A percentile compares a stretch with the other conserved stretches of the same genome.
phyloP scores from a whole-genome alignment of 2,329 filamentous ascomycete genomes.

The Fusarium devonianum region DNA sequence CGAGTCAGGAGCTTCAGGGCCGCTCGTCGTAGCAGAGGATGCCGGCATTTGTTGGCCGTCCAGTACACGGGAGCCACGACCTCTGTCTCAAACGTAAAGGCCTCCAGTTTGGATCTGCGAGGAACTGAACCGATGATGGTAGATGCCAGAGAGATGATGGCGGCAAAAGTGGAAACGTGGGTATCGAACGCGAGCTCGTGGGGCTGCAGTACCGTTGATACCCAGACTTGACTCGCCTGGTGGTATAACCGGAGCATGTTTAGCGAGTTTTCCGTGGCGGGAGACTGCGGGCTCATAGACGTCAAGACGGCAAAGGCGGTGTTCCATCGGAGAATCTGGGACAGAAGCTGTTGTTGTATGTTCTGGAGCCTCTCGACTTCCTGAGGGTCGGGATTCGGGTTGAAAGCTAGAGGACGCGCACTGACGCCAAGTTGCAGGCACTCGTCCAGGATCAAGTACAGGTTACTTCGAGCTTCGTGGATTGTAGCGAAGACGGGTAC shows the following conservation, averaged over 20 bases:
- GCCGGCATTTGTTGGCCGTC: constrained; percentile 50
- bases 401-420: constrained; percentile 39
- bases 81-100: constrained; percentile 54
- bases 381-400: constrained; percentile 35
- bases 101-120: constrained; percentile 18
- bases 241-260: constrained; percentile 50
- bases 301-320: constrained; percentile 43
- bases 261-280: constrained; percentile 18
- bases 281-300: constrained; percentile 34
- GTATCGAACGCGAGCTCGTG: constrained; percentile 47
- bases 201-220: constrained; percentile 42
- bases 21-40: constrained; percentile 50
- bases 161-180: constrained; percentile 46
- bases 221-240: constrained; percentile 46
- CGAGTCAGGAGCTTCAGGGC: constrained; percentile 48
- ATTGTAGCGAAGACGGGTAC: constrained; percentile 47
- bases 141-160: constrained; percentile 48
- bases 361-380: constrained; percentile 39
- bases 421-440: constrained; percentile 47
- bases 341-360: constrained; percentile 46
- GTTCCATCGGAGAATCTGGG: constrained; percentile 42
- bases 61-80: constrained; percentile 53
- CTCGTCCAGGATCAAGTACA: constrained; percentile 53
- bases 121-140: constrained; percentile 36
- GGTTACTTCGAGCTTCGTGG: constrained; percentile 40